A percentile compares a stretch with the other conserved stretches of the same genome.
These are phyloP conservation scores for Pichia exigua DNA, from an alignment of 805 yeast genomes.

Conservation along the genomic window DNA sequence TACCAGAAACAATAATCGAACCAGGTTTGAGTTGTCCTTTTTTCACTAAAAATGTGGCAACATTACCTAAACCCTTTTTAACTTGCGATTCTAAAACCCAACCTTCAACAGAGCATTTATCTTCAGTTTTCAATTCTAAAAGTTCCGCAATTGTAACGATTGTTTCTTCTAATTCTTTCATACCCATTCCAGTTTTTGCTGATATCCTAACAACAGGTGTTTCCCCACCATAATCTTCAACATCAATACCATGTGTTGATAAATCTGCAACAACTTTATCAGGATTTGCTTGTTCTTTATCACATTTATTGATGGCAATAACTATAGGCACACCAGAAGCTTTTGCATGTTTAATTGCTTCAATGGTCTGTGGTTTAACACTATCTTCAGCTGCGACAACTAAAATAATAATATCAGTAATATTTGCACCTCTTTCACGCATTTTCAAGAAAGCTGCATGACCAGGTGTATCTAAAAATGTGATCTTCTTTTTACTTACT, in stretches of 20 bases:
- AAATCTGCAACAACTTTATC: conserved; percentile 74
- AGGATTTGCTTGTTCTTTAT: conserved; percentile 65
- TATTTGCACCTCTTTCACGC: conserved; percentile 93
- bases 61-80: conserved; percentile 73
- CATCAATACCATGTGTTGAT: conserved; percentile 67
- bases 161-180: conserved; percentile 86
- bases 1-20: conserved; percentile 73
- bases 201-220: conserved; percentile 82
- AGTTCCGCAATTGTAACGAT: conserved; percentile 79
- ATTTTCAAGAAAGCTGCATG: conserved; percentile 94
- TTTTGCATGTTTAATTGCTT: conserved; percentile 89
- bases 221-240: conserved; percentile 94
- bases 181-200: conserved; percentile 83
- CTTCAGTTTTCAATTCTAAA: conserved; percentile 64
- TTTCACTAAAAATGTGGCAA: conserved; percentile 76
- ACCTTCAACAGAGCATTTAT: conserved; percentile 58
- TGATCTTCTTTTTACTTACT: conserved; percentile 61
- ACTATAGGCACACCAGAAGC: conserved; percentile 74
- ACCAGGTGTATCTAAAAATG: conserved; percentile 95
- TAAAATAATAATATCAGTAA: conserved; percentile 84
- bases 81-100: conserved; percentile 84
- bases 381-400: conserved; percentile 98
- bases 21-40: conserved; percentile 73
- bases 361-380: conserved; percentile 94
- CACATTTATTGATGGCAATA: conserved; percentile 91